These are phyloP conservation scores for Halenospora varia DNA, from an alignment of 495 filamentous ascomycete species.

Conservation along the genomic window DNA sequence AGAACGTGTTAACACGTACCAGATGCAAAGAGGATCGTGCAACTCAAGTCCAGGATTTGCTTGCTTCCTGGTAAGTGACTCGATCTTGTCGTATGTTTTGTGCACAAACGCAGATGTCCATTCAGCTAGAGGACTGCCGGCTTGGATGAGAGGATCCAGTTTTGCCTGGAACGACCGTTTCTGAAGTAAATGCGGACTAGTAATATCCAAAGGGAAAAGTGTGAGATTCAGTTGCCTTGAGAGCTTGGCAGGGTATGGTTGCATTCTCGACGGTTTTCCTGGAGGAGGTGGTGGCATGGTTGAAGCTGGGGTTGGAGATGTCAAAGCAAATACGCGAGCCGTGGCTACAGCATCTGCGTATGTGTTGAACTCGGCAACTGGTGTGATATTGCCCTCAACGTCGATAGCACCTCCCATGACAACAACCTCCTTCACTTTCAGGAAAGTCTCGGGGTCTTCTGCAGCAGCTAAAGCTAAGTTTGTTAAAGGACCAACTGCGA, in stretches of 20 bases:
- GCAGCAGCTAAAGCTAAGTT: slow-evolving; percentile 87
- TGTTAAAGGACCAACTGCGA: slow-evolving; percentile 86
- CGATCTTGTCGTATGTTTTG: slow-evolving; percentile 73
- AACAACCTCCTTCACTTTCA: slow-evolving; percentile 82
- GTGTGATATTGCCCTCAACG: slow-evolving; percentile 74
- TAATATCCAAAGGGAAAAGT: slow-evolving; percentile 88
- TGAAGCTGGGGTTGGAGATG: slow-evolving; percentile 65
- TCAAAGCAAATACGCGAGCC: slow-evolving; percentile 84
- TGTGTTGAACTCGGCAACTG: slow-evolving; percentile 78
- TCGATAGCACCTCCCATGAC: slow-evolving; percentile 96
- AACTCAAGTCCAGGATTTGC: slow-evolving; percentile 59
- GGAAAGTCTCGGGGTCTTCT: slow-evolving; percentile 79
- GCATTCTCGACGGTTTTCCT: slow-evolving; percentile 40
- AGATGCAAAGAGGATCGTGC: slow-evolving; percentile 86
- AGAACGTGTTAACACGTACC: slow-evolving; percentile 69
- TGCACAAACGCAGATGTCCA: slow-evolving; percentile 78
- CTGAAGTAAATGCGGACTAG: slow-evolving; percentile 65
- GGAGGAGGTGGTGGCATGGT: slow-evolving; percentile 60
- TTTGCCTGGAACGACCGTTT: slow-evolving; percentile 53
- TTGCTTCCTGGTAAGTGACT: slow-evolving; percentile 51
- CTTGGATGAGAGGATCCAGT: slow-evolving; percentile 41
- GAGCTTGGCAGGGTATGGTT: slow-evolving; percentile 63
- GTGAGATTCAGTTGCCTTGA: slow-evolving; percentile 65
- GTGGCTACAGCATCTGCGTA: slow-evolving; percentile 80
- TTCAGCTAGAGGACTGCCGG: slow-evolving; percentile 72